Evolutionary conservation across 495 filamentous ascomycete genomes (phyloP), one percentile per base, ranked within the genome.

Genomic region (Achaetomiella virescens): DNA sequence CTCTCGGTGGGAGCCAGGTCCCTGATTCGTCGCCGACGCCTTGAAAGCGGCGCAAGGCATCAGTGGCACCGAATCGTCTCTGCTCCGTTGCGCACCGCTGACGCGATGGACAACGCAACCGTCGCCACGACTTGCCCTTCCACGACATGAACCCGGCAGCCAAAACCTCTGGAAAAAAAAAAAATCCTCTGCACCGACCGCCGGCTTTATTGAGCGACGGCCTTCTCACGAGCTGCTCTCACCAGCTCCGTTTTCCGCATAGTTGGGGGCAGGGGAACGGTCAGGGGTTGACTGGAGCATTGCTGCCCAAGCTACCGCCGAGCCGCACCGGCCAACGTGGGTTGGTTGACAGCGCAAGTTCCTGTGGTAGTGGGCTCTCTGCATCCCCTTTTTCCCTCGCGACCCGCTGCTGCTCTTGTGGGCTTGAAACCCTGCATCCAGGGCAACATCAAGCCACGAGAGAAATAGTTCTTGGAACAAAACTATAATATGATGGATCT

Each of bases 241-340:
- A 25, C n/a, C 38, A 35, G 25, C 45, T 25, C n/a, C 24, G 9
- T 21, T n/a, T 21, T 17, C 41, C 43, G 15, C 36, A 38, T 38
- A 38, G 6, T 3, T 7, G 3, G 36, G 11, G 10, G 14, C 3
- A 38, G 5, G 36, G 61, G 50, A 55, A 50, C 15, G n/a, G 59
- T 63, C 66, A 70, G 71, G 73, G 66, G 63, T 62, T 60, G 51
- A 57, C 57, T 60, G 66, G 68, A 72, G 72, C 71, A 75, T 77
- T 75, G 75, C 73, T 77, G 75, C 75, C 75, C 75, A 77, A 77
- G 58, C 38, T 58, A 60, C 62, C 57, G 54, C 46, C 53, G 21
- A 42, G 42, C 48, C 20, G 35, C 53, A 29, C 52, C 53, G 44
- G 45, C 45, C 54, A 49, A 29, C 45, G 42, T 29, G 24, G 15